phyloP scores from a whole-genome alignment of 2,329 filamentous ascomycete species.

The Fusarium transvaalense region DNA sequence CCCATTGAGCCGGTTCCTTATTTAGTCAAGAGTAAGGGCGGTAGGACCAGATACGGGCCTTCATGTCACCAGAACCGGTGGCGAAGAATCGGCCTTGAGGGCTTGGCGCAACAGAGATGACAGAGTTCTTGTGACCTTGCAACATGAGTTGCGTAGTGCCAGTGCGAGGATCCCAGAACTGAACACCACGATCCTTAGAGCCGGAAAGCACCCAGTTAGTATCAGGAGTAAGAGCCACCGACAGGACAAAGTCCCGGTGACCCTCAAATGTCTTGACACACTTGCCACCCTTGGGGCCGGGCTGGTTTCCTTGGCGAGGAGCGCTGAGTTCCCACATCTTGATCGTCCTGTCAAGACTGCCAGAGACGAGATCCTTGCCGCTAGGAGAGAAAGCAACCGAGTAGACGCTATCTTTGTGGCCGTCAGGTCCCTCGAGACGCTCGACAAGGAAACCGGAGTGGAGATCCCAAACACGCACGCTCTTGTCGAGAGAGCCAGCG shows the following conservation, averaged over 20 bases:
- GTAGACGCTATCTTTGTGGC: conserved; percentile 97
- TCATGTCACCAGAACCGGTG: conserved; percentile 97
- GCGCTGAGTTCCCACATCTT: conserved; percentile 97
- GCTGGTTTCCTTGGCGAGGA: conserved; percentile 74
- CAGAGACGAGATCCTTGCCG: conserved; percentile 91
- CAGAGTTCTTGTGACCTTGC: conserved; percentile 98
- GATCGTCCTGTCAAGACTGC: conserved; percentile 97
- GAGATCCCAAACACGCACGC: conserved; percentile 96
- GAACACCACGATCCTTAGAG: conserved; percentile 95
- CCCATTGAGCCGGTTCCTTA: conserved; percentile 38
- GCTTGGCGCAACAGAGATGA: conserved; percentile 96
- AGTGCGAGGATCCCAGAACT: conserved; percentile 97
- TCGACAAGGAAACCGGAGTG: conserved; percentile 87
- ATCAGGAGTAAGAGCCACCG: conserved; percentile 93
- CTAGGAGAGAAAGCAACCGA: conserved; percentile 96
- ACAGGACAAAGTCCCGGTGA: conserved; percentile 97
- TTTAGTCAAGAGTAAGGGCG: conserved; percentile 57
- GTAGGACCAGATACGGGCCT: conserved; percentile 96
- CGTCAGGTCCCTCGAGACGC: conserved; percentile 90
- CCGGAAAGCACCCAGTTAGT: conserved; percentile 96
- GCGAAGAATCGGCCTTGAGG: conserved; percentile 90
- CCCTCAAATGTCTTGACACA: conserved; percentile 98
- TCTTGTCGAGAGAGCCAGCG: conserved; percentile 96
- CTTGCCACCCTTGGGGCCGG: conserved; percentile 84
- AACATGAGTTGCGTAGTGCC: conserved; percentile 97